phyloP scores from a whole-genome alignment of 2,329 filamentous ascomycete genomes.

The Coniochaeta hoffmannii region DNA sequence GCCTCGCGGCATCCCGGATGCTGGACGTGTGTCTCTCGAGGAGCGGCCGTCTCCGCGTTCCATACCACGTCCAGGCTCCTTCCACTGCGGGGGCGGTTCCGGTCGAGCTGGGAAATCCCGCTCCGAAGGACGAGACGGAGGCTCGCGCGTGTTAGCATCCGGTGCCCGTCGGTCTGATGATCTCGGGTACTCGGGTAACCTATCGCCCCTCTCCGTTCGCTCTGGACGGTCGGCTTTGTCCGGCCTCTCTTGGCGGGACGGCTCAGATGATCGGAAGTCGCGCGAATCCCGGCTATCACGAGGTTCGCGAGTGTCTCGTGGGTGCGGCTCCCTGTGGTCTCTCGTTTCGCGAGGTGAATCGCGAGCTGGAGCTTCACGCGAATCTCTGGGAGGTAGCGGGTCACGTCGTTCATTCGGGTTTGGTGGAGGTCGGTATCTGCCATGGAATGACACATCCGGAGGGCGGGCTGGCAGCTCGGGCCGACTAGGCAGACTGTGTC shows the following conservation, averaged over 20 bases:
- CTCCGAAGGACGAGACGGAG: conserved; percentile 25
- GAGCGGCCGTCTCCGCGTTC: conserved; percentile 19
- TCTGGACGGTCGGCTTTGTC: not conserved
- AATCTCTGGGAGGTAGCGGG: conserved; percentile 14
- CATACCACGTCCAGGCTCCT: conserved; percentile 18
- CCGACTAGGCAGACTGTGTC: conserved; percentile 21
- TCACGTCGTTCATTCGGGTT: conserved; percentile 14
- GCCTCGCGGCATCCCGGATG: conserved; percentile 12
- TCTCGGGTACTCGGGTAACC: not conserved
- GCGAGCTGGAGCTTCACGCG: conserved; percentile 23
- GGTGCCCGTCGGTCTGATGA: conserved; percentile 31
- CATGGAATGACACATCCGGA: conserved; percentile 14
- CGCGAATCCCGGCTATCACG: conserved; percentile 26
- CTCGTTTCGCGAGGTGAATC: conserved; percentile 20
- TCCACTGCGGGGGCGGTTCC: conserved; percentile 25
- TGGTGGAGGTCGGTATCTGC: conserved; percentile 6
- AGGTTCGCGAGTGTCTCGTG: conserved; percentile 27
- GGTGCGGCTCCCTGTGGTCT: conserved; percentile 24
- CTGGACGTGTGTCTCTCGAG: conserved; percentile 28
- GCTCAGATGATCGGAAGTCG: conserved; percentile 27
- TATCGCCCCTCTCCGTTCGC: not conserved
- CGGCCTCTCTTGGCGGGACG: conserved; percentile 28
- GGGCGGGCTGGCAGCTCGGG: conserved; percentile 16
- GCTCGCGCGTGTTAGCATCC: conserved; percentile 28
- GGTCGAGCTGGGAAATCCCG: conserved; percentile 26